Base-by-base conservation (phyloP, 2,329 filamentous ascomycete genomes). In the Epichloe gansuensis region DNA sequence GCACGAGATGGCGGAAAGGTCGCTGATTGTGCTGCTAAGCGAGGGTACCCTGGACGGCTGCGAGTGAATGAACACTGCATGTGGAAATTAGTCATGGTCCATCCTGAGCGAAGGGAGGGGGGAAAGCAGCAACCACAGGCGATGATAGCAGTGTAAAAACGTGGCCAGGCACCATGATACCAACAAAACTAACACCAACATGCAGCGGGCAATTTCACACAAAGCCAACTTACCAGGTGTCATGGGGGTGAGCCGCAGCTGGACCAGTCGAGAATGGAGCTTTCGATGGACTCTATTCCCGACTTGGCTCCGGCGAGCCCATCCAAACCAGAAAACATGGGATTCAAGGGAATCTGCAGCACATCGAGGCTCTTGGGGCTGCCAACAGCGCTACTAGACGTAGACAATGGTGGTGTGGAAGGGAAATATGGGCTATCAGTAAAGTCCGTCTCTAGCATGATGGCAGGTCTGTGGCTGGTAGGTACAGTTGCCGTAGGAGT, bases 331-430 rank as follows among this genome's bases (percentile, higher is more conserved):
- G 88, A 88, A 72, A 89, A 88, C 72, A 83, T 80, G 57, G 84
- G 83, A 70, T 88, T 88, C 67, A 91, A 75, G 2, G 90, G 89
- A n/a, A 89, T 94, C 57, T 86, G 84, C 54, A 94, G 71, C 58
- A 89, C 73, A 57, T 90, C 88, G 65, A 77, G 85, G 68, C 78
- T 85, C 57, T 85, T 85, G 50, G 91, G 89, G 76, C 89, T 95
- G 73, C 88, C 89, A 63, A 89, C 85, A 53, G 81, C 83, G 75
- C 90, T 95, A 59, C 86, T 86, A 34, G 88, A 85, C 3, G 86
- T 84, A 25, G 91, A 95, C 62, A 96, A 77, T 46, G 90, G 86
- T 48, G 91, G 91, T 21, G 91, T 96, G 7, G 88, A 83, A 37
- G 91, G 91, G 64, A 88, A 88, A 70, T 84, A 87, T 58, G 82